Evolutionary conservation across 768 basidiomycete species (phyloP).

Genomic region (Cystofilobasidium capitatum): DNA sequence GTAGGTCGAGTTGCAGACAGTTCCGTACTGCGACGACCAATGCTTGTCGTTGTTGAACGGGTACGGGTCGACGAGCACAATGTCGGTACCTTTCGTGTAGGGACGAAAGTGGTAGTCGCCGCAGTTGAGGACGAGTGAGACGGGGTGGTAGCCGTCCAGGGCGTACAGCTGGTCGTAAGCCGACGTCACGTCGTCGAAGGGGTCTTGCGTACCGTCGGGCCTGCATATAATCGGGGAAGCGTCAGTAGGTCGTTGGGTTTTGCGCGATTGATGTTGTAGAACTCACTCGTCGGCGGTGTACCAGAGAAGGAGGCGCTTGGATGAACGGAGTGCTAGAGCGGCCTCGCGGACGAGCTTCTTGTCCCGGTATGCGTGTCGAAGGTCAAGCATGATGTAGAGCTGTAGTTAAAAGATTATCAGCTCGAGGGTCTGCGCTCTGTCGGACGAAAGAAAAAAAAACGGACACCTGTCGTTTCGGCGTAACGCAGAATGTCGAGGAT

Average conservation of each 20-base stretch:
- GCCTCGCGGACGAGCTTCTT: constrained; percentile 53
- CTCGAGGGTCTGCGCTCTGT: too few species aligned
- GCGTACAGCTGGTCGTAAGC: constrained; percentile 47
- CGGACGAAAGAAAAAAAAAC: background rate
- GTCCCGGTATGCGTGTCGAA: constrained; percentile 66
- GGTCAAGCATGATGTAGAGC: constrained; percentile 43
- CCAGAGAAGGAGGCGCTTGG: constrained; percentile 54
- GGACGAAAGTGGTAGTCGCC: constrained; percentile 55
- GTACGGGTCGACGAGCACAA: constrained; percentile 37
- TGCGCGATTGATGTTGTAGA: too few species aligned
- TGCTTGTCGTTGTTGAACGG: constrained; percentile 33
- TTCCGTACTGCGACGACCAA: constrained; percentile 31
- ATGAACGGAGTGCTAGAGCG: constrained; percentile 58
- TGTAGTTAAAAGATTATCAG: too few species aligned
- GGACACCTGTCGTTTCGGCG: background rate
- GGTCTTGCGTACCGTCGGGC: constrained; percentile 58
- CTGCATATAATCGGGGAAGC: background rate
- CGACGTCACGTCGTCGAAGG: constrained; percentile 50
- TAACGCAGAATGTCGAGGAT: background rate
- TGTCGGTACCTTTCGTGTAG: constrained; percentile 57
- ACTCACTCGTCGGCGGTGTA: constrained; percentile 58
- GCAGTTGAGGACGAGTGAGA: constrained; percentile 55
- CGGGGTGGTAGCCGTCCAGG: constrained; percentile 51
- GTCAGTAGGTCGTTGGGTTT: background rate
- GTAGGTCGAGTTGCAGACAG: constrained; percentile 43